Evolutionary conservation across 2,329 filamentous ascomycete species (phyloP), one percentile per base, ranked within the genome.

Genomic region (Epichloe festucae): DNA sequence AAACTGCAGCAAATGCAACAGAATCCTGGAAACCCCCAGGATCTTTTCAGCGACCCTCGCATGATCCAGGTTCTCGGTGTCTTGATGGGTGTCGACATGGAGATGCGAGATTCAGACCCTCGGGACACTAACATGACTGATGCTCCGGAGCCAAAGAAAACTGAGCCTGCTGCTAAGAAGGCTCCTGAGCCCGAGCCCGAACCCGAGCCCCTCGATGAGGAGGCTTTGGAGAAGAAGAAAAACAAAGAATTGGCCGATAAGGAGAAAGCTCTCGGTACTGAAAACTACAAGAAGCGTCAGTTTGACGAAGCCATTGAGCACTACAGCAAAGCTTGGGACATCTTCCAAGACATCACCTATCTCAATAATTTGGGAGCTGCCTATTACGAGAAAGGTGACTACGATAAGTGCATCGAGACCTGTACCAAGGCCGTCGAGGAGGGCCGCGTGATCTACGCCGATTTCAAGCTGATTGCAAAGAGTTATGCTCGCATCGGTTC

Each of bases 401-500:
- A 87, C 67, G 79, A 94, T 62, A 86, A 84, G 53, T 84, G 85
- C 58, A 89, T 98, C 57, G 87, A 94, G 61, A 74, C 84, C 15
- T 98, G 93, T 73, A 82, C 87, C 61, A 82, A 89, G 72, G 93
- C 94, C 11, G 79, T 95, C 50, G 85, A 94, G 59, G 86, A 97
- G 68, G 93, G 93, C 52, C 88, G 93, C 53, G 79, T 85, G 61
- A 82, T 94, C 60, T 85, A 89, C 52, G 90, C 93, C 56, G 93
- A 98, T 72, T 98, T 97, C 77, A 98, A 98, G 81, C 78, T 90
- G 64, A 91, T 98, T 58, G 90, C 94, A 65, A 97, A 96, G 82
- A 87, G 91, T n/a, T 96, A 93, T 63, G 89, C 90, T 40, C 89
- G 93, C 60, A 95, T 98, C 59, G 93, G 93, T 57, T 80, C 83